A percentile compares a stretch with the other conserved stretches of the same genome.
Evolutionary conservation across 2,329 filamentous ascomycete genomes (phyloP).

Genomic region (Dryadomyces quercivorus): DNA sequence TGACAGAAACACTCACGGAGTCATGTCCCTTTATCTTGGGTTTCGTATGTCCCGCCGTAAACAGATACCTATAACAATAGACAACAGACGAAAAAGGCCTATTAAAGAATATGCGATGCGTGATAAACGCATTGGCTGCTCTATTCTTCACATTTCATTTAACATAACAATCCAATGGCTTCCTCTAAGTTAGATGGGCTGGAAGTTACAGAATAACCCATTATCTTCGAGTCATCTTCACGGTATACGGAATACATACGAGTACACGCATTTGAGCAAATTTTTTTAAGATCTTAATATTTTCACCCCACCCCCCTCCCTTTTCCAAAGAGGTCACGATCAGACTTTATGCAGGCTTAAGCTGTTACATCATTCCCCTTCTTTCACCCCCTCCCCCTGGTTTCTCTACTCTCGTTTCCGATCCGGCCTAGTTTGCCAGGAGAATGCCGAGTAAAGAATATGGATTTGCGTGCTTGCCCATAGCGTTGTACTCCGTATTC

Average conservation of each 20-base stretch:
- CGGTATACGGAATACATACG: no score
- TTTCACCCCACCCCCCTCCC: background rate
- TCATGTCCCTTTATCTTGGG: background rate
- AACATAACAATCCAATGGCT: background rate
- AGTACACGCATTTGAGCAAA: background rate
- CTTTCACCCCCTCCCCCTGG: background rate
- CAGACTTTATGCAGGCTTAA: background rate
- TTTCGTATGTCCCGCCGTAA: background rate
- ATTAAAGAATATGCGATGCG: no score
- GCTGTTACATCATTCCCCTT: background rate
- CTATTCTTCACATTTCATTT: background rate
- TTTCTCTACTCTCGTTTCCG: background rate
- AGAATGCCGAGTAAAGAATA: background rate
- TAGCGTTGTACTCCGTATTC: background rate
- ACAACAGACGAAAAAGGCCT: background rate
- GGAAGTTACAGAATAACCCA: no score
- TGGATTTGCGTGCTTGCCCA: background rate
- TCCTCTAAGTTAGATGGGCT: background rate
- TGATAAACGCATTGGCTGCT: background rate
- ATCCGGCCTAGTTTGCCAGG: background rate
- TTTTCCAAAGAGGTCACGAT: background rate
- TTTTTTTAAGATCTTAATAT: background rate
- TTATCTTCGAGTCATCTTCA: no score
- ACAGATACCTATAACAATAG: background rate
- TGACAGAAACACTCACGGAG: background rate